These are phyloP conservation scores for Teunomyces kruisii DNA, from an alignment of 805 yeast species.

Conservation along the genomic window DNA sequence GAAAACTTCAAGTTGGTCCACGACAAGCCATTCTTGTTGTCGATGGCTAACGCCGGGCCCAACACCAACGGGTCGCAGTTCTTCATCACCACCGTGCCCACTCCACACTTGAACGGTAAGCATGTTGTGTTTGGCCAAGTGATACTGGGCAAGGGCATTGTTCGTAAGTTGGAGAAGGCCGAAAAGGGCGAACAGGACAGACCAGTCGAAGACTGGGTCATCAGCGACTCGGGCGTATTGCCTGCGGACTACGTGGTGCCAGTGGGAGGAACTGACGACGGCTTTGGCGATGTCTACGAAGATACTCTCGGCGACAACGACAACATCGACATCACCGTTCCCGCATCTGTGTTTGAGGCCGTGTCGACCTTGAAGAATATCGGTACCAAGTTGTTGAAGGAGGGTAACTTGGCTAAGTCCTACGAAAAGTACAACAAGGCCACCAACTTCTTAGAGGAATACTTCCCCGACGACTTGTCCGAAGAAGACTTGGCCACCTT, in stretches of 20 bases:
- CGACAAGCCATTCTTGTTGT: constrained; percentile 80
- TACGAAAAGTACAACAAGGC: constrained; percentile 74
- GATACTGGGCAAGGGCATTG: constrained; percentile 73
- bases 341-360: constrained; percentile 68
- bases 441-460: constrained; percentile 63
- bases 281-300: constrained; percentile 82
- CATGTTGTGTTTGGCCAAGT: constrained; percentile 97
- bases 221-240: constrained; percentile 77
- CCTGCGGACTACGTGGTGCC: constrained; percentile 57
- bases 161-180: constrained; percentile 71
- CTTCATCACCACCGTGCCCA: constrained; percentile 86
- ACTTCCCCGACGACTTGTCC: constrained; percentile 67
- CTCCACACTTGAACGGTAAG: constrained; percentile 93
- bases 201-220: constrained; percentile 69
- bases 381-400: constrained; percentile 75
- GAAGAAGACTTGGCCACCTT: constrained; percentile 52
- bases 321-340: constrained; percentile 54
- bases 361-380: constrained; percentile 66
- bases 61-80: constrained; percentile 96
- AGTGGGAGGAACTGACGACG: constrained; percentile 59
- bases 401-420: constrained; percentile 56
- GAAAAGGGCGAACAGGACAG: constrained; percentile 66
- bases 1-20: constrained; percentile 80
- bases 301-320: constrained; percentile 75
- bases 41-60: constrained; percentile 98